phyloP scores from a whole-genome alignment of 2,329 filamentous ascomycete genomes.

The Exophiala sp. region DNA sequence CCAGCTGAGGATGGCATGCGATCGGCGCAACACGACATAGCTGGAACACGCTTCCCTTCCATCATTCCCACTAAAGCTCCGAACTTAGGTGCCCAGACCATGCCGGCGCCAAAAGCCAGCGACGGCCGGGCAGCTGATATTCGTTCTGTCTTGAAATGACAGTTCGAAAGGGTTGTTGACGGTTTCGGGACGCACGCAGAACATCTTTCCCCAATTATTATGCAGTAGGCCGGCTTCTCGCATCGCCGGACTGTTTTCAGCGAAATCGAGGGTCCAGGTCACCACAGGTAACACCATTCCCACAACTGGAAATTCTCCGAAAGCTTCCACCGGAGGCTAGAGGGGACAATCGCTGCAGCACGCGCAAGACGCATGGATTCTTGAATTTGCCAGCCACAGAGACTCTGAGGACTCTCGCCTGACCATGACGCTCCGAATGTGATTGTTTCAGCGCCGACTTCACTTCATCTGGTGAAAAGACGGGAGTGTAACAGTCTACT shows the following conservation, averaged over 20 bases:
- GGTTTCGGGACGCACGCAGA: background rate
- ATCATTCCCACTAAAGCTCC: background rate
- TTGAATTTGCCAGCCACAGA: too few species aligned
- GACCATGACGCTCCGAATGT: background rate
- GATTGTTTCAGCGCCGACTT: background rate
- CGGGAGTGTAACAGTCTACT: background rate
- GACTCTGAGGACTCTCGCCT: too few species aligned
- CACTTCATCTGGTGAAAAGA: background rate
- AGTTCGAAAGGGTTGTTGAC: background rate
- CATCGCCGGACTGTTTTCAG: slow-evolving; percentile 13
- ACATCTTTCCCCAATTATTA: background rate
- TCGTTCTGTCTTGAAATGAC: slow-evolving; percentile 1
- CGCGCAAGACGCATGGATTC: background rate
- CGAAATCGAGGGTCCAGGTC: background rate
- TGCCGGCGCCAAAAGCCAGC: background rate
- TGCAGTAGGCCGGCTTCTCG: slow-evolving; percentile 1
- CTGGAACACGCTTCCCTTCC: background rate
- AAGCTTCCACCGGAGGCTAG: background rate
- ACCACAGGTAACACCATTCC: background rate
- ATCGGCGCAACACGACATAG: background rate
- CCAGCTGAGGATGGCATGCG: background rate
- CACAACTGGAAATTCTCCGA: slow-evolving; percentile 11
- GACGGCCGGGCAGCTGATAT: background rate
- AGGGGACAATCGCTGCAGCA: background rate
- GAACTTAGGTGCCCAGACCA: background rate